Conservation (phyloP, 306 rosid genomes). For the Hippophae gyantsensis region DNA sequence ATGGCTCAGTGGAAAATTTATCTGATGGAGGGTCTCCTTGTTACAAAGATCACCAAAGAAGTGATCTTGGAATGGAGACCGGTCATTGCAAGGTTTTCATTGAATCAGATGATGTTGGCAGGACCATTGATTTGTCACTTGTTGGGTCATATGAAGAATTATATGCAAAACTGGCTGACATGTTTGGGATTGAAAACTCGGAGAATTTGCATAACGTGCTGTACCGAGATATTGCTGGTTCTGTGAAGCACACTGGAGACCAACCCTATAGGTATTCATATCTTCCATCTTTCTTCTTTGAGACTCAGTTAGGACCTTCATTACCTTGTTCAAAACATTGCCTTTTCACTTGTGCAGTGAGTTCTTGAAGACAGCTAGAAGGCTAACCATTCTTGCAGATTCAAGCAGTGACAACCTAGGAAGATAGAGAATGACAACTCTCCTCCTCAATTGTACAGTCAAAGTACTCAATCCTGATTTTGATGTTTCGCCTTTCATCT, state of each 20-base stretch:
- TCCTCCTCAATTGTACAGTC: slow-evolving; percentile 4
- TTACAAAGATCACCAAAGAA: slow-evolving; percentile 24
- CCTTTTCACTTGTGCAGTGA: slow-evolving; percentile 25
- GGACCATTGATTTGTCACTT: slow-evolving; percentile 28
- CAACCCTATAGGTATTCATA: slow-evolving; percentile 36
- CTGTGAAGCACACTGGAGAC: slow-evolving; percentile 21
- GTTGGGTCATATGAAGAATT: slow-evolving; percentile 35
- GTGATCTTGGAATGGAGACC: slow-evolving; percentile 40
- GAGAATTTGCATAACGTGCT: slow-evolving; percentile 25
- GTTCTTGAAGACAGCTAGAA: slow-evolving; percentile 53
- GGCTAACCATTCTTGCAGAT: slow-evolving; percentile 35
- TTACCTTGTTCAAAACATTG: background rate
- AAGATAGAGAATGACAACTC: slow-evolving; percentile 10
- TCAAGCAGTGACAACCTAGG: slow-evolving; percentile 23
- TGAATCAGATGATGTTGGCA: slow-evolving; percentile 25
- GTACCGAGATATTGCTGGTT: slow-evolving; percentile 34
- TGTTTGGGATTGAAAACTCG: slow-evolving; percentile 39
- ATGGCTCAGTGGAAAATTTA: too few species aligned
- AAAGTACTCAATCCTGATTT: too few species aligned
- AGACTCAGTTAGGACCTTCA: background rate
- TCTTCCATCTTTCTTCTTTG: background rate
- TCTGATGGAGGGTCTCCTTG: slow-evolving; percentile 14
- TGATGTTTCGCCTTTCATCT: too few species aligned
- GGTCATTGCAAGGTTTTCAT: slow-evolving; percentile 36
- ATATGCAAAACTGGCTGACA: slow-evolving; percentile 28